Percentiles rank a stretch among this genome's conserved stretches.
Evolutionary conservation across 768 basidiomycete genomes (phyloP).

Genomic region (Tylopilus sp.): DNA sequence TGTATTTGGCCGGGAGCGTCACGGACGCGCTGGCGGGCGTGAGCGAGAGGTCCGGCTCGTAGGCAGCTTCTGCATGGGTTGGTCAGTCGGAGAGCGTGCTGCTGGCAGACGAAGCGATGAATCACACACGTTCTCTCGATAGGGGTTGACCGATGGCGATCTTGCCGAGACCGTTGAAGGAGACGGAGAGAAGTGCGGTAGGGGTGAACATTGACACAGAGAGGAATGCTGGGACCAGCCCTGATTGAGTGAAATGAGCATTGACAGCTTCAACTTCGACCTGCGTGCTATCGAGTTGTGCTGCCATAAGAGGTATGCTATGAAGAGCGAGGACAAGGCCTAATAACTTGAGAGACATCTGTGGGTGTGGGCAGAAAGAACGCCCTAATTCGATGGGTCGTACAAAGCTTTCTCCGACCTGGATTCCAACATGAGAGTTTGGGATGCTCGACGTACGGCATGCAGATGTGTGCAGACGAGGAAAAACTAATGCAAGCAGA

Average conservation of each 20-base stretch:
- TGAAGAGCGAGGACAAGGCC: constrained; percentile 36
- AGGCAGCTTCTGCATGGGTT: constrained; percentile 46
- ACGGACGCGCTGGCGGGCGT: constrained; percentile 47
- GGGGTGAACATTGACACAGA: constrained; percentile 50
- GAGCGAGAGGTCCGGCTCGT: constrained; percentile 52
- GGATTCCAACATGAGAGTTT: constrained; percentile 21
- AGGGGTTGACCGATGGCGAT: constrained; percentile 59
- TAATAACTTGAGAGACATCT: constrained; percentile 13
- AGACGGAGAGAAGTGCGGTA: constrained; percentile 50
- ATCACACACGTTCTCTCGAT: constrained; percentile 51
- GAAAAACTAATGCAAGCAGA: constrained; percentile 29
- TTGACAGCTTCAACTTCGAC: constrained; percentile 56
- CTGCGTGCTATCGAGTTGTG: constrained; percentile 42
- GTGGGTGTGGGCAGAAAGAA: neutral
- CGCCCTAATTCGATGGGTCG: neutral
- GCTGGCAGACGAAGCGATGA: neutral
- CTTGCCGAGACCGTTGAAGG: constrained; percentile 46
- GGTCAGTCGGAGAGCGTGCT: neutral
- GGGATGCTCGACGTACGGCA: constrained; percentile 15
- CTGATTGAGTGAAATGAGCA: constrained; percentile 63
- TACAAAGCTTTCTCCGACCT: neutral
- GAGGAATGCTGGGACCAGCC: constrained; percentile 61
- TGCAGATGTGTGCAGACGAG: constrained; percentile 10
- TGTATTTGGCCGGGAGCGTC: constrained; percentile 49
- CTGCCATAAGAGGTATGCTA: constrained; percentile 35